Evolutionary conservation across 1,284 basidiomycete genomes (phyloP).

Genomic region (Fomitopsis palustris): DNA sequence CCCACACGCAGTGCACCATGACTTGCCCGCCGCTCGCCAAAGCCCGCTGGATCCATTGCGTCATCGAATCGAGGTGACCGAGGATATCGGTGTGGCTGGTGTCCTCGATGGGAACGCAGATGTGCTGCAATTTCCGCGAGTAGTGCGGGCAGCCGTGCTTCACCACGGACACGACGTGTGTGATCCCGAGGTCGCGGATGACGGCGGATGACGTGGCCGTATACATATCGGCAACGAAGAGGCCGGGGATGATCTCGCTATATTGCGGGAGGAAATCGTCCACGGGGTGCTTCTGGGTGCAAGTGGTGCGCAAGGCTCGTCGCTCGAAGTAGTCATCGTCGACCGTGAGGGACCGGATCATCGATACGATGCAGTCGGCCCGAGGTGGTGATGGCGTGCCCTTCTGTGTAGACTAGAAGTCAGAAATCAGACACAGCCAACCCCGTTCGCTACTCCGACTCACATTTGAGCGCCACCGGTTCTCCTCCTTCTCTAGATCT

Average conservation of each 20-base stretch:
- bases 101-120: conserved; percentile 27
- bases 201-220: conserved; percentile 23
- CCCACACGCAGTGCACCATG: conserved; percentile 48
- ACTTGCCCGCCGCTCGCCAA: conserved; percentile 16
- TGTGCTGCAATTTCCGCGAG: conserved; percentile 13
- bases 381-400: conserved; percentile 12
- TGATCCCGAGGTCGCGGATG: conserved; percentile 23
- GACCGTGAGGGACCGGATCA: conserved; percentile 18
- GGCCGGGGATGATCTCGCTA: conserved; percentile 25
- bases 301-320: conserved; percentile 15
- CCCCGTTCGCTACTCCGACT: neutral
- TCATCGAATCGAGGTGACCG: conserved; percentile 18
- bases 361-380: conserved; percentile 14
- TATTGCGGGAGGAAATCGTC: conserved; percentile 25
- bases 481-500: neutral
- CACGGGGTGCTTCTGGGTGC: conserved; percentile 17
- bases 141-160: conserved; percentile 11
- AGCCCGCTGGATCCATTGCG: conserved; percentile 21
- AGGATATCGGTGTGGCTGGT: conserved; percentile 15
- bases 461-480: neutral
- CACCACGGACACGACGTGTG: conserved; percentile 27
- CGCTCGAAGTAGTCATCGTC: conserved; percentile 23
- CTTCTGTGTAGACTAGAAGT: neutral
- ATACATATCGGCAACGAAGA: conserved; percentile 28
- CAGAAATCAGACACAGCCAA: neutral